Evolutionary conservation across 768 basidiomycete species (phyloP).

Genomic region (Lactarius indigo): DNA sequence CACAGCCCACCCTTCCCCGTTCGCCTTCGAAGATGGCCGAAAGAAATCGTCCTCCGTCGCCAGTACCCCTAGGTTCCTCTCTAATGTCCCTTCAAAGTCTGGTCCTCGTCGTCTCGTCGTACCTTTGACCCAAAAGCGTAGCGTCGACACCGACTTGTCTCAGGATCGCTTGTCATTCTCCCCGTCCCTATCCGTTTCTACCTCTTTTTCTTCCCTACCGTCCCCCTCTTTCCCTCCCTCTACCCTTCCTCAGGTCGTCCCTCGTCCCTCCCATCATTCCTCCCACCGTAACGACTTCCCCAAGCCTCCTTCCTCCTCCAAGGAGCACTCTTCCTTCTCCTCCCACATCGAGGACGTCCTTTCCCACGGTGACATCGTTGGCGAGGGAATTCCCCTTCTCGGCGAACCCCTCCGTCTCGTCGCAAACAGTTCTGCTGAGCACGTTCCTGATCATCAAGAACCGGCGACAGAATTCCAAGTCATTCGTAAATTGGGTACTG

Average conservation of each 20-base stretch:
- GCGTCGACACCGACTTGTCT: slow-evolving; percentile 29
- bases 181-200: slow-evolving; percentile 29
- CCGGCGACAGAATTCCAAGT: slow-evolving; percentile 77
- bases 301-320: slow-evolving; percentile 5
- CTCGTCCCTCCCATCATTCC: slow-evolving; percentile 27
- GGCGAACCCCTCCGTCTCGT: slow-evolving; percentile 64
- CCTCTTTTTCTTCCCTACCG: slow-evolving; percentile 34
- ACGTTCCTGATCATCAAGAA: slow-evolving; percentile 38
- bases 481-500: slow-evolving; percentile 79
- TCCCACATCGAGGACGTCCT: slow-evolving; percentile 24
- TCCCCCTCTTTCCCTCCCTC: slow-evolving; percentile 33
- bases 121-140: slow-evolving; percentile 26
- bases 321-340: slow-evolving; percentile 18
- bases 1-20: slow-evolving; percentile 34
- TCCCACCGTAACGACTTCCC: slow-evolving; percentile 26
- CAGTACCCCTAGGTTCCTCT: slow-evolving; percentile 18
- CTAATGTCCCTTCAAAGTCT: slow-evolving; percentile 21
- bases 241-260: slow-evolving; percentile 28
- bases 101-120: slow-evolving; percentile 18
- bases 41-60: slow-evolving; percentile 31
- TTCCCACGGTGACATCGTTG: slow-evolving; percentile 25
- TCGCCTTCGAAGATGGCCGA: slow-evolving; percentile 34
- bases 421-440: slow-evolving; percentile 39
- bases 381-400: slow-evolving; percentile 31
- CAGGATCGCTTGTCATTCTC: slow-evolving; percentile 36